A percentile compares a stretch with the other conserved stretches of the same genome.
These are phyloP conservation scores for Ascochyta rabiei DNA, from an alignment of 2,329 filamentous ascomycete species.

Conservation along the genomic window DNA sequence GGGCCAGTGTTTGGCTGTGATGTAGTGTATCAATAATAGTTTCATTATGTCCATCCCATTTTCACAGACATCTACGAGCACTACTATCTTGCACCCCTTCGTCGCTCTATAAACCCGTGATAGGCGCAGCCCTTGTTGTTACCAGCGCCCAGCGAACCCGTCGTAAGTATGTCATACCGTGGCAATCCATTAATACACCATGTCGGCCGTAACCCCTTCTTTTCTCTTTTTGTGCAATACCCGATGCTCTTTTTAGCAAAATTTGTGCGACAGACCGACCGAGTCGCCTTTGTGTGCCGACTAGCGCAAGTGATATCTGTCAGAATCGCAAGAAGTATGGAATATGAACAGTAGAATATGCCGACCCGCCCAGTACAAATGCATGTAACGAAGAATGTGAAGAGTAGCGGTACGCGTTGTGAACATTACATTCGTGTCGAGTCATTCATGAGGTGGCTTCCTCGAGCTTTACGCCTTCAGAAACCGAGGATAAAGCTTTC, in stretches of 20 bases:
- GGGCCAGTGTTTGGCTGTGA: too few species aligned
- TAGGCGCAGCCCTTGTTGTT: neutral
- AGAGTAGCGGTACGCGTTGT: conserved; percentile 4
- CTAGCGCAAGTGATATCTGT: conserved; percentile 7
- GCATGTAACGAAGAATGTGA: conserved; percentile 2
- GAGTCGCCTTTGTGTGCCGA: conserved; percentile 1
- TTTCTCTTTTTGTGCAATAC: conserved; percentile 15
- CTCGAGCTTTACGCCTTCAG: conserved; percentile 27
- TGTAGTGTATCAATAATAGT: neutral
- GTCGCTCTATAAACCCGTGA: conserved; percentile 2
- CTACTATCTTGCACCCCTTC: conserved; percentile 1
- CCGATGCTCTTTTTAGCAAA: conserved; percentile 2
- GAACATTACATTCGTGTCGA: conserved; percentile 1
- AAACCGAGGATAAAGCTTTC: conserved; percentile 18
- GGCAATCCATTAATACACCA: conserved; percentile 3
- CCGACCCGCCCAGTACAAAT: conserved; percentile 13
- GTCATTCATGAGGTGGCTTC: conserved; percentile 14
- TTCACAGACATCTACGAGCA: conserved; percentile 10
- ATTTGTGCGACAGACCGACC: conserved; percentile 1
- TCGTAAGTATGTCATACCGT: conserved; percentile 5
- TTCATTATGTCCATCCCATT: conserved; percentile 5
- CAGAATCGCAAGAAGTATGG: conserved; percentile 21
- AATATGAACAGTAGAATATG: conserved; percentile 37
- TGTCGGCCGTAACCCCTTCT: conserved; percentile 9
- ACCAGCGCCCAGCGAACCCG: neutral